Evolutionary conservation across 1,284 basidiomycete genomes (phyloP).

Genomic region (Rhodotorula sp.): DNA sequence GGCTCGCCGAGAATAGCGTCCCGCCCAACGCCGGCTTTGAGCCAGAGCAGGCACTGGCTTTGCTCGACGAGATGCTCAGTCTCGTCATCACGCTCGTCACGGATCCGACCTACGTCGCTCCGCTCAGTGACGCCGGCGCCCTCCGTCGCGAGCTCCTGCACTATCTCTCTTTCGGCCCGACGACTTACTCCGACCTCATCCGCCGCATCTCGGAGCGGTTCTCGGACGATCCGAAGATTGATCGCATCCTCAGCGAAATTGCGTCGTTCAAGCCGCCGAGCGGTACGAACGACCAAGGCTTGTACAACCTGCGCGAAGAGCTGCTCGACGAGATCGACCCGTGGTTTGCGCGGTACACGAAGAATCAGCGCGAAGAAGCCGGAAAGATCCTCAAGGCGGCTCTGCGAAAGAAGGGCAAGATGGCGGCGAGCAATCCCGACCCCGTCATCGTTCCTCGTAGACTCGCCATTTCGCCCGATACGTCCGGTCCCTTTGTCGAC

Average conservation of each 20-base stretch:
- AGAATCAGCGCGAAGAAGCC: constrained; percentile 94
- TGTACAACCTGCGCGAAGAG: constrained; percentile 84
- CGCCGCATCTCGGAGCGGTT: constrained; percentile 88
- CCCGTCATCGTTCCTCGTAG: constrained; percentile 66
- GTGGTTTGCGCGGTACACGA: constrained; percentile 93
- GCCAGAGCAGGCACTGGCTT: constrained; percentile 67
- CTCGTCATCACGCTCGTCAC: constrained; percentile 82
- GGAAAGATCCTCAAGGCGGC: constrained; percentile 68
- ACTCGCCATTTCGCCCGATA: constrained; percentile 58
- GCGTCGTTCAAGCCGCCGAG: constrained; percentile 76
- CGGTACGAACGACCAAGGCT: constrained; percentile 70
- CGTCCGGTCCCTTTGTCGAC: constrained; percentile 63
- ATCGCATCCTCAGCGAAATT: constrained; percentile 73
- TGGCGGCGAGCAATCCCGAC: constrained; percentile 46
- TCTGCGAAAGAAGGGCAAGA: constrained; percentile 61
- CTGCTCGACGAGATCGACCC: constrained; percentile 85
- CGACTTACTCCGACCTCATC: constrained; percentile 86
- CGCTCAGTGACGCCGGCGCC: constrained; percentile 64
- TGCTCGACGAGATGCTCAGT: constrained; percentile 90
- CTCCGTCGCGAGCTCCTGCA: constrained; percentile 87
- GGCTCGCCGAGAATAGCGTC: constrained; percentile 60
- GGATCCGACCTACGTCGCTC: constrained; percentile 74
- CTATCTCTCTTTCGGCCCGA: constrained; percentile 80
- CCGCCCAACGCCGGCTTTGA: constrained; percentile 57
- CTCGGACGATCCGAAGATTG: constrained; percentile 80